A percentile compares a stretch with the other conserved stretches of the same genome.
These are phyloP conservation scores for Lathyrus oleraceus DNA, from an alignment of 306 rosid species.

Conservation along the genomic window DNA sequence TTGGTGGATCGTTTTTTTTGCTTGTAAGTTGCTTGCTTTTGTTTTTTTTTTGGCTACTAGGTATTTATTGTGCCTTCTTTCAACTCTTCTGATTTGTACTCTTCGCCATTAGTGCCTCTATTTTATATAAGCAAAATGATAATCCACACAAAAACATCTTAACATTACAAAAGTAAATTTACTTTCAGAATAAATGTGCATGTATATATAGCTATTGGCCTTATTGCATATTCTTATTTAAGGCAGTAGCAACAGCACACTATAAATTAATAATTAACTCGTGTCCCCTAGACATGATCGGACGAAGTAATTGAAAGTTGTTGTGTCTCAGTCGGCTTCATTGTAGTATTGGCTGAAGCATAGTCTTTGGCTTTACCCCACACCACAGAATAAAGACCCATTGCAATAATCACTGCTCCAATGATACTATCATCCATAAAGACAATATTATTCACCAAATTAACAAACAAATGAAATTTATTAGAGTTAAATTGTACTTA, in stretches of 20 bases:
- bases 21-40: no score
- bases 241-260: background rate
- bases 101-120: no score
- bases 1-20: no score
- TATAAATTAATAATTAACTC: background rate
- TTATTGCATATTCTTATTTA: constrained; percentile 5
- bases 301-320: constrained; percentile 37
- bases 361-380: constrained; percentile 84
- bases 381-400: constrained; percentile 73
- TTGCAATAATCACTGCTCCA: constrained; percentile 61
- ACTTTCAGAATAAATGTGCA: background rate
- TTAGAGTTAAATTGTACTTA: no score
- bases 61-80: no score
- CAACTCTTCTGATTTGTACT: no score
- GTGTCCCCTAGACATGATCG: background rate
- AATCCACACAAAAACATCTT: background rate
- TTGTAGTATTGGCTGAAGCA: background rate
- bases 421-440: constrained; percentile 43
- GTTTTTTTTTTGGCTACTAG: no score
- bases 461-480: no score
- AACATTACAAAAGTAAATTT: background rate
- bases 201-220: background rate
- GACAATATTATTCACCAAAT: no score
- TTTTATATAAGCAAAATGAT: no score
- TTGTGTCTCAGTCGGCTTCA: constrained; percentile 33